Conservation (phyloP, 192 early-diverging fungal species). For the Backusella circina region DNA sequence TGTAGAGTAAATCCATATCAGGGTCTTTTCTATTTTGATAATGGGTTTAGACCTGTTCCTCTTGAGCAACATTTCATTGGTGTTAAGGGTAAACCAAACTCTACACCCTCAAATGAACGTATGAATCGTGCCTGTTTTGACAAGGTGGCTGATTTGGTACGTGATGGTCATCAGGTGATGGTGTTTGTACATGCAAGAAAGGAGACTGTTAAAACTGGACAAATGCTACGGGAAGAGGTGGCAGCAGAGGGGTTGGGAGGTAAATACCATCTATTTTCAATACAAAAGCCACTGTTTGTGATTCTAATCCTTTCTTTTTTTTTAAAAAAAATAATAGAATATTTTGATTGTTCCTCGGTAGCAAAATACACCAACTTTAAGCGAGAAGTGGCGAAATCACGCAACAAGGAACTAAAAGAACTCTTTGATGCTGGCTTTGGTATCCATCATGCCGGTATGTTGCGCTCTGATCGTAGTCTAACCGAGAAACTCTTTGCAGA, state of each 20-base stretch:
- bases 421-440: conserved; percentile 81
- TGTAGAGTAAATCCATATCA: conserved; percentile 82
- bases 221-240: conserved; percentile 86
- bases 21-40: conserved; percentile 97
- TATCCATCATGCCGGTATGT: conserved; percentile 97
- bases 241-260: conserved; percentile 78
- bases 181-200: conserved; percentile 99
- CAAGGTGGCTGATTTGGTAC: conserved; percentile 69
- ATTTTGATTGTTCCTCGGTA: conserved; percentile 60
- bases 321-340: too few relatives aligned
- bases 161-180: conserved; percentile 94
- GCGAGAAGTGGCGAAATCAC: conserved; percentile 73
- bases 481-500: conserved; percentile 89
- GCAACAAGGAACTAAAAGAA: conserved; percentile 86
- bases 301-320: background rate
- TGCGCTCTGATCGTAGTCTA: conserved; percentile 80
- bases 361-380: conserved; percentile 45
- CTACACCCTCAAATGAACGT: conserved; percentile 52
- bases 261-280: conserved; percentile 65
- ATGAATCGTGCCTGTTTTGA: conserved; percentile 89
- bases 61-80: conserved; percentile 96
- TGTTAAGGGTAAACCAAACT: conserved; percentile 84
- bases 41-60: conserved; percentile 92
- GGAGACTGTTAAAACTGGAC: conserved; percentile 95
- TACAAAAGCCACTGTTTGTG: background rate